Base-by-base conservation (phyloP, 1,139 yeast genomes). In the Ogataea hybrid region DNA sequence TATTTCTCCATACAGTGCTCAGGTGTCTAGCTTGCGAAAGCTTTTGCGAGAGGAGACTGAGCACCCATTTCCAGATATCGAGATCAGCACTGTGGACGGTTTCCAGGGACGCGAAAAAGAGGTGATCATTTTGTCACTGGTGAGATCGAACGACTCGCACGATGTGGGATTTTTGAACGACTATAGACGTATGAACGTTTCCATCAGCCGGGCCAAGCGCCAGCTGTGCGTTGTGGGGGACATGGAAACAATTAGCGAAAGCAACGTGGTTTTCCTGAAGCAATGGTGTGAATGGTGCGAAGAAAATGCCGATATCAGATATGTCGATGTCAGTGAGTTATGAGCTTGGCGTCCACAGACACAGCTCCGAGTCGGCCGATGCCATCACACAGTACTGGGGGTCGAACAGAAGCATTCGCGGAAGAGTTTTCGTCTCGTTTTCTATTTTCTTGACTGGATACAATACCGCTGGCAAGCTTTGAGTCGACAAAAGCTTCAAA, bases 21-120 rank as follows among this genome's bases (percentile, higher is more conserved):
- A 90, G 61, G 95, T 88, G 1, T 64, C 83, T 0, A 55, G 75
- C 14, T 53, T 90, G 25, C 79, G 80, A 46, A 73, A 70, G 41
- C 53, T 68, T 6, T 39, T 76, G 22, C 61, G 70, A 7, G 61
- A 60, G 12, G 79, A 74, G 37, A 25, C 6, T 25, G 21, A 36
- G 25, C 25, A 21, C 16, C 22, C 31, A 3, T 51, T 72, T 49
- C 82, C 83, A 25, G 73, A 72, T 5, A 63, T 92, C 39, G 96
- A 88, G 56, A 80, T 88, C 34, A 84, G 92, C 32, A 85, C 92
- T 0, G 89, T 88, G n/a, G 89, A 87, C 62, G 92, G 87, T 51
- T 92, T 85, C 53, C 98, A 94, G 64, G 99, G 98, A 0, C 73
- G 97, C 43, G 99, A 94, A 61, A 92, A 89, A 61, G 94, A 89